Conservation (phyloP, 164 flowering plant species). For the Platanus orientalis region DNA sequence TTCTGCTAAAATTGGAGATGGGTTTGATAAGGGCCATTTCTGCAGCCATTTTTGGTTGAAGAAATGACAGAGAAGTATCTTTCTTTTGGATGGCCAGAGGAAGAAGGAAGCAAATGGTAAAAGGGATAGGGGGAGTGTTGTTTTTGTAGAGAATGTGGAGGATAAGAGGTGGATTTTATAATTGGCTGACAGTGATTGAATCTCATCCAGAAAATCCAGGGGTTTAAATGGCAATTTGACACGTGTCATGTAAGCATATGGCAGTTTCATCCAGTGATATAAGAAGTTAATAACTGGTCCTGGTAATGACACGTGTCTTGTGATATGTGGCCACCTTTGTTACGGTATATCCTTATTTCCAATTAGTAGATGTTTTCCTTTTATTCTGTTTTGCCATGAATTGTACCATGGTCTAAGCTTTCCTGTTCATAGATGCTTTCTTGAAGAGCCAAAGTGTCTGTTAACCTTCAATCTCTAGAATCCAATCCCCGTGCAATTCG, state of each 20-base stretch:
- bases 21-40: slow-evolving; percentile 80
- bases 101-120: too few species aligned
- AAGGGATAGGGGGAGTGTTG: not conserved
- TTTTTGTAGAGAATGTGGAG: slow-evolving; percentile 2
- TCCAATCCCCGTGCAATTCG: too few species aligned
- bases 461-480: too few species aligned
- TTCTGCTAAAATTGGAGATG: slow-evolving; percentile 45
- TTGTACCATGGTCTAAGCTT: too few species aligned
- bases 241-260: slow-evolving; percentile 39
- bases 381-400: not conserved
- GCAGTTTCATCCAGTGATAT: not conserved
- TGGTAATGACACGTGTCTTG: not conserved
- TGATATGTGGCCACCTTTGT: not conserved
- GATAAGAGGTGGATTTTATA: slow-evolving; percentile 20
- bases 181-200: slow-evolving; percentile 24
- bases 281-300: slow-evolving; percentile 12
- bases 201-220: slow-evolving; percentile 75
- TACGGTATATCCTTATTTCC: not conserved
- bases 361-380: not conserved
- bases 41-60: slow-evolving; percentile 44
- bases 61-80: not conserved
- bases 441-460: too few species aligned
- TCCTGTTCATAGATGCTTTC: too few species aligned
- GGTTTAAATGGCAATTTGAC: slow-evolving; percentile 35
- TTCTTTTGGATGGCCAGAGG: too few species aligned